Conservation (phyloP, 148 eudicot species). For the Polygonum maritimum region DNA sequence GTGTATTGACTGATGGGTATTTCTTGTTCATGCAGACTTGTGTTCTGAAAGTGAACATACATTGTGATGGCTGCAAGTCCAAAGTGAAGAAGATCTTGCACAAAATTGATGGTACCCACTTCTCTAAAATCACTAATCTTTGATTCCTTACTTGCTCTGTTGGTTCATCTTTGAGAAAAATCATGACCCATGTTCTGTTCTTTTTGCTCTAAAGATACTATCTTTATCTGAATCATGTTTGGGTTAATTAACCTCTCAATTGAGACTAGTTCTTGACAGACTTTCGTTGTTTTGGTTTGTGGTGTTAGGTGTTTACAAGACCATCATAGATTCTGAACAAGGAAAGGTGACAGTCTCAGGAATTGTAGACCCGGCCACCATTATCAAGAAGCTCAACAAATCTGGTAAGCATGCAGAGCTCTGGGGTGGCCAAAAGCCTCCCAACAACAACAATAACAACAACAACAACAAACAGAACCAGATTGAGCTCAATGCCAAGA, state of each 20-base stretch:
- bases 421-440: conserved; percentile 36
- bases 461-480: conserved; percentile 7
- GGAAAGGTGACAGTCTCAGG: conserved; percentile 58
- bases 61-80: conserved; percentile 90
- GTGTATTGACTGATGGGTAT: conserved; percentile 3
- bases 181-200: background rate
- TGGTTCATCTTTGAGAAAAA: background rate
- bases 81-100: conserved; percentile 92
- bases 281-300: background rate
- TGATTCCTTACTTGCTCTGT: conserved; percentile 18
- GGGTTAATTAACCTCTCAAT: no score
- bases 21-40: conserved; percentile 58
- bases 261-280: background rate
- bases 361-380: conserved; percentile 33
- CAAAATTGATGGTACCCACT: conserved; percentile 75
- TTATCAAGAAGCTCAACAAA: conserved; percentile 46
- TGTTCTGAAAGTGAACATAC: conserved; percentile 85
- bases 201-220: background rate
- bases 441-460: conserved; percentile 10
- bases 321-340: conserved; percentile 38
- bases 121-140: background rate
- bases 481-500: conserved; percentile 20
- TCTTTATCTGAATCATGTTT: background rate
- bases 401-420: conserved; percentile 62
- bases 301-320: conserved; percentile 34